These are phyloP conservation scores for Psidium guajava DNA, from an alignment of 345 rosid genomes.

Conservation along the genomic window DNA sequence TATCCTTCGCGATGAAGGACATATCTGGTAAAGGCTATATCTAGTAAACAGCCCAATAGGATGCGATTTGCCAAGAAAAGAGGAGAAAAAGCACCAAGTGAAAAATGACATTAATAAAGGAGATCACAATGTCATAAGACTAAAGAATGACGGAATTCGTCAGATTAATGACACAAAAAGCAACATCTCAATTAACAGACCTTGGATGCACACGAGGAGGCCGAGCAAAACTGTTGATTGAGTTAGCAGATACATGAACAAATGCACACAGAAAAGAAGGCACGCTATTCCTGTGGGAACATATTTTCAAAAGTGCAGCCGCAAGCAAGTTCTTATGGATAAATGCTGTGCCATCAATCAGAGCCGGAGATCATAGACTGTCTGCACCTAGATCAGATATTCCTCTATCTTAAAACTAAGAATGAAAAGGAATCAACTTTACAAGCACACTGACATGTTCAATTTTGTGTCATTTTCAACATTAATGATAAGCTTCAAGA, in stretches of 20 bases:
- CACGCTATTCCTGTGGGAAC: neutral
- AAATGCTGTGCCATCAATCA: neutral
- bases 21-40: neutral
- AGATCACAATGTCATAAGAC: neutral
- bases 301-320: neutral
- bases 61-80: neutral
- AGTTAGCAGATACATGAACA: neutral
- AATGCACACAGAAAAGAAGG: neutral
- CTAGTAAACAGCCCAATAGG: neutral
- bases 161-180: neutral
- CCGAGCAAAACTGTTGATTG: neutral
- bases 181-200: neutral
- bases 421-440: neutral
- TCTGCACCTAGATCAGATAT: neutral
- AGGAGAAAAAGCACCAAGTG: neutral
- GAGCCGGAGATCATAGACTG: neutral
- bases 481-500: neutral
- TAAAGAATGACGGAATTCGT: neutral
- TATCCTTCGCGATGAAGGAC: neutral
- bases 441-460: neutral
- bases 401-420: neutral
- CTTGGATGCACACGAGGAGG: neutral
- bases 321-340: neutral
- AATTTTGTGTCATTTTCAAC: neutral
- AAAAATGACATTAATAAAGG: neutral